Conservation (phyloP, 2,329 filamentous ascomycete species). For the Diaporthe nobilis region DNA sequence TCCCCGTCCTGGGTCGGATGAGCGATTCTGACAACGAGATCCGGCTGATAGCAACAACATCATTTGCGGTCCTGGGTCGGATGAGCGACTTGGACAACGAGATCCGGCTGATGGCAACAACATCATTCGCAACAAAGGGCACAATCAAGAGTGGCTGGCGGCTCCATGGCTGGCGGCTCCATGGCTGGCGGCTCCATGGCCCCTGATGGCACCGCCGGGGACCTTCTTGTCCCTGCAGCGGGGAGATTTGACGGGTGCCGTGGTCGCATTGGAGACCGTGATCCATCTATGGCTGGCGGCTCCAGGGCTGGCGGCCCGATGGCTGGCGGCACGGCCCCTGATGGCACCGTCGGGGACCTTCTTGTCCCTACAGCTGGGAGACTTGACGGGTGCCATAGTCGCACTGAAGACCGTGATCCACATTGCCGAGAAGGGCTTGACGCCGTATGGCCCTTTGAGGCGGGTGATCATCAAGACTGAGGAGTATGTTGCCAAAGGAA, state of each 20-base stretch:
- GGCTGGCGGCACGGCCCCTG: not conserved
- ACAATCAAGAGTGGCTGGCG: too few species aligned
- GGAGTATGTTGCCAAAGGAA: not conserved
- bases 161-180: too few species aligned
- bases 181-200: too few species aligned
- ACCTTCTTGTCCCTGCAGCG: constrained; percentile 1
- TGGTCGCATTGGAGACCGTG: not conserved
- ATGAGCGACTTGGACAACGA: too few species aligned
- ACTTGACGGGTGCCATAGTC: not conserved
- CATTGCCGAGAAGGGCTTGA: not conserved
- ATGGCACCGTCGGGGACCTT: not conserved
- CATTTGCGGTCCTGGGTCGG: too few species aligned
- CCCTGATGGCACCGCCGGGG: not conserved
- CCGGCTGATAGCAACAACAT: too few species aligned
- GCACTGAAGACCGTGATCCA: not conserved
- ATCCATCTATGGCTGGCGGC: too few species aligned
- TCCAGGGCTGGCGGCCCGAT: too few species aligned
- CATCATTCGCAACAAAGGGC: too few species aligned
- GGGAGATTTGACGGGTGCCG: not conserved
- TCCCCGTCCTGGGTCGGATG: too few species aligned
- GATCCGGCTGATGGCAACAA: too few species aligned
- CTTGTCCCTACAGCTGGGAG: not conserved
- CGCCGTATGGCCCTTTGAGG: not conserved
- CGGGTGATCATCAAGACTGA: constrained; percentile 31
- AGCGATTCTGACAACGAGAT: too few species aligned